These are phyloP conservation scores for Oryza officinalis DNA, from an alignment of 176 grass and related monocot species.

Conservation along the genomic window DNA sequence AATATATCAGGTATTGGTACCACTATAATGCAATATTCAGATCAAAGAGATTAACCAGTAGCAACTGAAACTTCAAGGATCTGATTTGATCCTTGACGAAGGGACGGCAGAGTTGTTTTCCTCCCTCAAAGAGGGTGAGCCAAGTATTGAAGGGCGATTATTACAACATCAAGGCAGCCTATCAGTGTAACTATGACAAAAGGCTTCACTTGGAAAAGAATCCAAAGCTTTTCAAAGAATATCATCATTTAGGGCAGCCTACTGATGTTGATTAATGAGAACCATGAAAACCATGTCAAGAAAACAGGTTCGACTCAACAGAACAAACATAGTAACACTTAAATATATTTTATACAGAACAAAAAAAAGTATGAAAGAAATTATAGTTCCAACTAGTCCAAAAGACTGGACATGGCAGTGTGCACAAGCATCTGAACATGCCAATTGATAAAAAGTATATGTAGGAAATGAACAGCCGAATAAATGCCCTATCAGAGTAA, in stretches of 20 bases:
- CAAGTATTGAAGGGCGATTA: background rate
- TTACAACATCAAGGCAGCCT: slow-evolving; percentile 7
- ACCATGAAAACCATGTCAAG: background rate
- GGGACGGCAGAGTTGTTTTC: background rate
- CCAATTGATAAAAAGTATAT: background rate
- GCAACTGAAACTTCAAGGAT: background rate
- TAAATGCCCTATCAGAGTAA: slow-evolving; percentile 60
- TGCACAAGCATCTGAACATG: background rate
- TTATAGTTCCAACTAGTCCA: background rate
- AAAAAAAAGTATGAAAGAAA: background rate
- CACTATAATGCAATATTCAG: background rate
- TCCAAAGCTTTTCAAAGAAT: slow-evolving; percentile 40
- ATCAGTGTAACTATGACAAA: slow-evolving; percentile 64
- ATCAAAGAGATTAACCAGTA: background rate
- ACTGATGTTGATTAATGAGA: background rate
- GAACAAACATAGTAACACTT: background rate
- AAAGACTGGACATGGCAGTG: background rate
- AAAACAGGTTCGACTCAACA: background rate
- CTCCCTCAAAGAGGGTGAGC: background rate
- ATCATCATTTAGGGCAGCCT: slow-evolving; percentile 33
- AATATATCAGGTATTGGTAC: background rate
- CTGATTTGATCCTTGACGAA: background rate
- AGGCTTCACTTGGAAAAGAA: slow-evolving; percentile 46
- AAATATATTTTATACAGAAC: background rate
- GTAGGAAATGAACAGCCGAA: background rate